Conservation (phyloP, 2,329 filamentous ascomycete genomes). For the Pseudogymnoascus sp. region DNA sequence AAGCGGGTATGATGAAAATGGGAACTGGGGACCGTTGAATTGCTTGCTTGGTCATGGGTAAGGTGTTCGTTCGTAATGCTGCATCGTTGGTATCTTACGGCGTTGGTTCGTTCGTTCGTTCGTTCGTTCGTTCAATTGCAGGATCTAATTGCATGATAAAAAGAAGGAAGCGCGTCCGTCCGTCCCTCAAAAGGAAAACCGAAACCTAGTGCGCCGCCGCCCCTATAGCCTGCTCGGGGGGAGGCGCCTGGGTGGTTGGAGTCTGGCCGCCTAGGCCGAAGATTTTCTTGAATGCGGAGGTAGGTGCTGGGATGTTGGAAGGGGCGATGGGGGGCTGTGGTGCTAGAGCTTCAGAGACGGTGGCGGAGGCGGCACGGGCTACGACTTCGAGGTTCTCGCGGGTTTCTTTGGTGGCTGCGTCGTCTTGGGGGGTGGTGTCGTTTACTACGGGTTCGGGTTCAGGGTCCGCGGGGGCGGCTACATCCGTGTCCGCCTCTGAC, state of each 20-base stretch:
- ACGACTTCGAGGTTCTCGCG: neutral
- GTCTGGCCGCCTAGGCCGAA: neutral
- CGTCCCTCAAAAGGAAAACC: neutral
- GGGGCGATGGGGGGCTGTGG: neutral
- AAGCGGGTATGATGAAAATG: neutral
- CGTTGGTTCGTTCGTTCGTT: neutral
- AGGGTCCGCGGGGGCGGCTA: neutral
- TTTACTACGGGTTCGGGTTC: neutral
- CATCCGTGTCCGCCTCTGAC: neutral
- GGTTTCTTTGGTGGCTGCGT: neutral
- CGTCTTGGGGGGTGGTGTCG: neutral
- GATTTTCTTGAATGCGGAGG: neutral
- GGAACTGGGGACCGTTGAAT: neutral
- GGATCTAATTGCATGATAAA: constrained; percentile 7
- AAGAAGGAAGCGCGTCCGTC: neutral
- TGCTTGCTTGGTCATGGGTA: constrained; percentile 1
- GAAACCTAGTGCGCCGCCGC: neutral
- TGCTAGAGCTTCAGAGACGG: neutral
- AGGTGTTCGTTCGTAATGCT: neutral
- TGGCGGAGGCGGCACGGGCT: neutral
- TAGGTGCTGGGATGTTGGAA: neutral
- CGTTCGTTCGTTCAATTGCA: neutral
- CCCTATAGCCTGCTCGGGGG: neutral
- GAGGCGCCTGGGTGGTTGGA: neutral
- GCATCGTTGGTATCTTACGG: neutral